Base-by-base conservation (phyloP, 352 stramenopile species). In the Pythium insidiosum region DNA sequence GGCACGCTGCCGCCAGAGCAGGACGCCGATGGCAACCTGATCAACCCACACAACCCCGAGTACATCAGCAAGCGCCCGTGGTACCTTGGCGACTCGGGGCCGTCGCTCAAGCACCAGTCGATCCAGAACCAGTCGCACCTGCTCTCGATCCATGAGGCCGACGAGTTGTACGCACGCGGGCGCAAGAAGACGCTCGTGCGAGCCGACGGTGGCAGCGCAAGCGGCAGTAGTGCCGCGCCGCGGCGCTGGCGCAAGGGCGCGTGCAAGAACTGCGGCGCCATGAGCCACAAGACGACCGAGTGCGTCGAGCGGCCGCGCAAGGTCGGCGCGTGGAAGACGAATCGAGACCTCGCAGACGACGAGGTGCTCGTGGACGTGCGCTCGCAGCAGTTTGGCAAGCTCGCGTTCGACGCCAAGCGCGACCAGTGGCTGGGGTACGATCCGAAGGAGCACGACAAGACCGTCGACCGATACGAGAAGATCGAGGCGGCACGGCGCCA, bases 31-130 rank as follows among this genome's bases (percentile, higher is more conserved):
- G 94, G 94, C 18, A 94, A 95, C 49, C 97, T 99, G 57, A 98
- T 99, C 63, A 99, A 99, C 69, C 95, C 96, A 31, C 96, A 99
- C 79, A 99, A 99, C 65, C 97, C 97, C 34, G 95, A 99, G 68
- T 99, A 98, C 73, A 98, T 99, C 60, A 98, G 87, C 37, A 98
- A 99, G 68, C 81, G 92, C 54, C 97, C 97, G 40, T 99, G 97
- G 97, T 99, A 99, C 70, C 69, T 98, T 37, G 95, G 90, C 45
- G 76, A 96, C 56, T 85, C 72, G 38, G 90, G 90, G 24, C 88
- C 93, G 21, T 97, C 90, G 30, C 73, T 98, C 39, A 96, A 97
- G 50, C 94, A 98, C 65, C 94, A 98, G 71, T 89, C 80, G 41
- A 53, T 88, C 40, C 68, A 97, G 53, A 93, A 95, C 49, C 75